Base-by-base conservation (phyloP, 768 basidiomycete genomes). In the Agaricus blazei region DNA sequence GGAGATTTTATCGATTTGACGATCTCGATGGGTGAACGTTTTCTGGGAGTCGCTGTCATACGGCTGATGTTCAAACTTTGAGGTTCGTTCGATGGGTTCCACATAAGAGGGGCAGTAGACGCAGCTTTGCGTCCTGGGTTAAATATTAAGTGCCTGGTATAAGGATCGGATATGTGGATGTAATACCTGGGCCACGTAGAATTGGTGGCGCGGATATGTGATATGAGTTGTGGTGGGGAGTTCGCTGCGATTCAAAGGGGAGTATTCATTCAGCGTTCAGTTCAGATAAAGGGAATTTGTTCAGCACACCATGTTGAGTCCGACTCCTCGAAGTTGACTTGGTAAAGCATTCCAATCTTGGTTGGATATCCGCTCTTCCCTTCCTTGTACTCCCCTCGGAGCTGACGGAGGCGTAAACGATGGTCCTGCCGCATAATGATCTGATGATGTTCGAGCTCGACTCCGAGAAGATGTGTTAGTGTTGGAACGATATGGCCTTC, bases 51-150 rank as follows among this genome's bases (percentile, higher is more conserved):
- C 14, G 48, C 31, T 26, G 41, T 56, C 34, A 56, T 56, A 12
- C 54, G 47, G 14, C 47, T 42, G 31, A 56, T n/a, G 29, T 38
- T 42, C 2, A 49, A 41, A 36, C 54, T 56, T 7, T 24, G 48
- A n/a, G 54, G 54, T 50, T 56, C 48, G n/a, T 45, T 56, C 24
- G 28, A 31, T 24, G 54, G 54, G n/a, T 50, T 44, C 54, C 54
- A 56, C 54, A 50, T 50, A 27, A 42, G 43, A 52, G 52, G 47
- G 2, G 41, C 31, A 2, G 36, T 28, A 14, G 54, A 56, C 6
- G 41, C 48, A 27, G 48, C 48, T 38, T 56, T 56, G 48, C 48
- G 48, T 36, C 48, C 48, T 56, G 14, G n/a, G 7, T 23, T n/a
- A 4, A 14, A n/a, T 19, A 1, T 24, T 24, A 43, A 31, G 23